phyloP scores from a whole-genome alignment of 2,329 filamentous ascomycete species.

The Ambrosiella beaveri region DNA sequence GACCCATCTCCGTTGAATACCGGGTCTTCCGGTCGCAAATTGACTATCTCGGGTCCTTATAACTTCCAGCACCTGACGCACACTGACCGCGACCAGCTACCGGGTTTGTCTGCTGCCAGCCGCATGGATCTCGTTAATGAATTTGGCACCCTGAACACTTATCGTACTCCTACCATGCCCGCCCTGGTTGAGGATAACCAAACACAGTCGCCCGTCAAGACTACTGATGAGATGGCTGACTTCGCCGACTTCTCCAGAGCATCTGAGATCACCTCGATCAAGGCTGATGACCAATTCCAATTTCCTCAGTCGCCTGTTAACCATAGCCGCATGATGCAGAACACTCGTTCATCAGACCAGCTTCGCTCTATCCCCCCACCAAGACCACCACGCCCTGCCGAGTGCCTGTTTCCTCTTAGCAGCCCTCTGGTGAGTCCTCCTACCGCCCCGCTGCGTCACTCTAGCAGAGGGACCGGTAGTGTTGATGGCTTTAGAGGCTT shows the following conservation, averaged over 20 bases:
- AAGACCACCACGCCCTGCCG: conserved; percentile 27
- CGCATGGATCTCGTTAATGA: conserved; percentile 27
- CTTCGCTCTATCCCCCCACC: conserved; percentile 30
- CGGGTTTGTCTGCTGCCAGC: conserved; percentile 24
- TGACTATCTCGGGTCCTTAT: conserved; percentile 45
- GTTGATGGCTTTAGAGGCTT: conserved; percentile 21
- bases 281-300: not conserved
- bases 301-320: conserved; percentile 14
- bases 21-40: conserved; percentile 14
- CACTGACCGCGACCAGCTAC: conserved; percentile 32
- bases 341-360: conserved; percentile 32
- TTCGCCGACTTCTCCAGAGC: conserved; percentile 13
- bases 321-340: conserved; percentile 24
- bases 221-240: conserved; percentile 12
- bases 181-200: conserved; percentile 11
- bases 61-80: conserved; percentile 51
- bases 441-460: conserved; percentile 34
- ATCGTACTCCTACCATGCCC: conserved; percentile 9
- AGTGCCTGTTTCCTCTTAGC: conserved; percentile 10
- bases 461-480: conserved; percentile 34
- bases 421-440: conserved; percentile 19
- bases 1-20: conserved; percentile 12
- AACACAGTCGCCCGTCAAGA: conserved; percentile 13
- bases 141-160: conserved; percentile 16
- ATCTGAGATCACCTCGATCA: conserved; percentile 11